Percentiles rank a stretch among this genome's conserved stretches.
Conservation (phyloP, 106 monocot genomes). For the Allium fistulosum region DNA sequence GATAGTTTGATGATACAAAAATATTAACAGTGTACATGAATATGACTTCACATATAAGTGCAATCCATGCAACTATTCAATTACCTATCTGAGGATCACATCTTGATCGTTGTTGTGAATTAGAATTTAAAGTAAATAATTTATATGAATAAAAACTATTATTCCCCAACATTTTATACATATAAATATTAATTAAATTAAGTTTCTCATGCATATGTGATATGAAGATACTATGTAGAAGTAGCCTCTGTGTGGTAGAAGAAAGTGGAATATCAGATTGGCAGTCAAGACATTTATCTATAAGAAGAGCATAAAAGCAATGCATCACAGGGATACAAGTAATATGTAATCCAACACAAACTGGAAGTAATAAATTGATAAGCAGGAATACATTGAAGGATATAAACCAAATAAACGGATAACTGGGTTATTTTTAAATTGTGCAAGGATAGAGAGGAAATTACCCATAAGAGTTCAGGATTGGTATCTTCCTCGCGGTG, state of each 20-base stretch:
- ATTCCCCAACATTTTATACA: too few relatives aligned
- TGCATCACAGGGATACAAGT: not conserved
- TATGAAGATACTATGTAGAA: too few relatives aligned
- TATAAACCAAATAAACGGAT: not conserved
- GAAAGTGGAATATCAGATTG: not conserved
- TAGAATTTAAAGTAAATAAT: not conserved
- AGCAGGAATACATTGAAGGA: not conserved
- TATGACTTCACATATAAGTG: not conserved
- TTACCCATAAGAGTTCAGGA: slow-evolving; percentile 79
- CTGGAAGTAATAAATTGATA: not conserved
- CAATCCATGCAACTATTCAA: not conserved
- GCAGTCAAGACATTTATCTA: not conserved
- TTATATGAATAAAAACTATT: not conserved
- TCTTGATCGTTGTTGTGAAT: not conserved
- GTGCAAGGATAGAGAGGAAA: not conserved
- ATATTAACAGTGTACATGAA: not conserved
- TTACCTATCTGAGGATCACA: not conserved
- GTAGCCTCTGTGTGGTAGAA: not conserved
- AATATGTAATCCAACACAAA: too few relatives aligned
- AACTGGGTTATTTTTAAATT: not conserved
- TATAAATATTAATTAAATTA: too few relatives aligned
- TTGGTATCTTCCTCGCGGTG: slow-evolving; percentile 89
- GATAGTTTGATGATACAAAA: not conserved
- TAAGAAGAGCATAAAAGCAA: not conserved
- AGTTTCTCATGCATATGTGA: too few relatives aligned